Base-by-base conservation (phyloP, 257 asterid species). In the Paulownia fortunei region DNA sequence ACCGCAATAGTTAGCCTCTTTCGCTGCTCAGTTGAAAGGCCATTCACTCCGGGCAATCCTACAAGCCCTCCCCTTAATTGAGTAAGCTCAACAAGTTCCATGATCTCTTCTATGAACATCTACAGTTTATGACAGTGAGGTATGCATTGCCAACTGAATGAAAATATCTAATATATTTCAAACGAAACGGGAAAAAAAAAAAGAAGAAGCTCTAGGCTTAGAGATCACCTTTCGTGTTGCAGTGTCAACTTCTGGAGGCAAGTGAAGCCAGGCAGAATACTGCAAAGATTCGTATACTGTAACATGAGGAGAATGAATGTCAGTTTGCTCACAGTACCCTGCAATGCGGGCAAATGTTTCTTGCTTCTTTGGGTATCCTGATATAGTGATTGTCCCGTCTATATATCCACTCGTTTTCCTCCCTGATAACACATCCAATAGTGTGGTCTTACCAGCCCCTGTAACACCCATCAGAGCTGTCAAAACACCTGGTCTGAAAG, bases 1-100 rank as follows among this genome's bases (percentile, higher is more conserved):
- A 92, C 94, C 18, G 97, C 97, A 41, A 92, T 84, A 1, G 97
- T 92, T 21, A 92, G 84, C 85, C 97, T 85, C 84, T 92, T 92
- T n/a, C 94, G 84, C 44, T 90, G 97, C 85, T 90, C 96, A 0
- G 92, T 88, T 26, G 97, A 92, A 27, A 92, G 87, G 9, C 96
- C 94, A 54, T 84, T 86, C 39, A 89, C 89, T 8, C 97, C 93
- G 4, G 92, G 95, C 74, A 91, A 76, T 2, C 96, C 97, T 12
- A 90, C 94, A 0, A 90, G 87, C 6, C 90, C 92, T 26, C 81
- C 89, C 55, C 87, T 84, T 56, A 89, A 63, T 26, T 84, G 82
- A 21, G 75, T 84, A 23, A 92, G 90, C 84, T 91, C 96, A 7
- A 89, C 89, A 4, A 92, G 90, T 15, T 85, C 93, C 97, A 91